Conservation (phyloP, 2,329 filamentous ascomycete genomes). For the Fusarium buharicum region DNA sequence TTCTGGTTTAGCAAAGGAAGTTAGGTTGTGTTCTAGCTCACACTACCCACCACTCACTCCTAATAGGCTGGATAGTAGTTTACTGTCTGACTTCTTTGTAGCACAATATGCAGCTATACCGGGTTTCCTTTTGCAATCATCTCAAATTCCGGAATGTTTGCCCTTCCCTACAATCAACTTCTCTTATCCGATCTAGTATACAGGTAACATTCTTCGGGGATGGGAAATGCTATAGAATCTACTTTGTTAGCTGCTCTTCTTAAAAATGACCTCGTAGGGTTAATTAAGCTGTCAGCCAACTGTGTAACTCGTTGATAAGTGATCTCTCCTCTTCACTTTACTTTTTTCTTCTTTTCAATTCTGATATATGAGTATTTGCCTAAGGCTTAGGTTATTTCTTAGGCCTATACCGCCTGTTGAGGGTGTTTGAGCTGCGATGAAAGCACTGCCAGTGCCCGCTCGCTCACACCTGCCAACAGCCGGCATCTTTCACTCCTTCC, state of each 20-base stretch:
- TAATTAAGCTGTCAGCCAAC: too few relatives aligned
- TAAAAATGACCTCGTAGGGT: too few relatives aligned
- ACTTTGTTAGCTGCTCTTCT: neutral
- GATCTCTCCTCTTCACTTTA: too few relatives aligned
- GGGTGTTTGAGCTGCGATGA: neutral
- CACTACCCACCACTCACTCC: neutral
- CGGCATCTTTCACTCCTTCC: constrained; percentile 3
- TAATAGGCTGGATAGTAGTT: neutral
- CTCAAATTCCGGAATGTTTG: neutral
- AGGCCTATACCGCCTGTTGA: neutral
- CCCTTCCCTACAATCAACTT: neutral
- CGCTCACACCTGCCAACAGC: constrained; percentile 15
- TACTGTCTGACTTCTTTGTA: neutral
- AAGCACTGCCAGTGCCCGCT: constrained; percentile 20
- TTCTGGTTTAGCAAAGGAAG: neutral
- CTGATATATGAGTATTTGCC: neutral
- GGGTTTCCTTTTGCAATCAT: neutral
- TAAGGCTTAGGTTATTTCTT: neutral
- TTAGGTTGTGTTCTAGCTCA: neutral
- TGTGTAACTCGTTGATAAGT: too few relatives aligned
- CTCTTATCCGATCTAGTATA: neutral
- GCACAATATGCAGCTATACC: neutral
- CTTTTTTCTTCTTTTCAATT: too few relatives aligned
- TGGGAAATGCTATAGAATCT: neutral
- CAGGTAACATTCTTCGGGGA: neutral